These are phyloP conservation scores for Stromatinia cepivora DNA, from an alignment of 2,329 filamentous ascomycete species.

Conservation along the genomic window DNA sequence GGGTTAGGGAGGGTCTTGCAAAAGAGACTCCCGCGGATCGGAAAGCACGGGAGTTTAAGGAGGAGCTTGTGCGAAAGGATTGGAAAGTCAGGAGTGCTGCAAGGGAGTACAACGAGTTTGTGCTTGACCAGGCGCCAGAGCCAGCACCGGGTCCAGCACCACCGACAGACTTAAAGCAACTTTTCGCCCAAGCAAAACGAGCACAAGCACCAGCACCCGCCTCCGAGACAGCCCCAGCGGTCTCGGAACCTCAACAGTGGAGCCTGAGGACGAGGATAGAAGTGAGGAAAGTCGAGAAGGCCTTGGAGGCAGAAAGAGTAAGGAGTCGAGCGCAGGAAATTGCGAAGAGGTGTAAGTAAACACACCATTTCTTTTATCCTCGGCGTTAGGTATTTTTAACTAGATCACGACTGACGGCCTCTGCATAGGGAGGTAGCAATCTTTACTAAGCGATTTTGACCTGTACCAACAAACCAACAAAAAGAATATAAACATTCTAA, in stretches of 20 bases:
- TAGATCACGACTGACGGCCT: not conserved
- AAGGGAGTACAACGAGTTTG: not conserved
- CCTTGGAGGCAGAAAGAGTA: not conserved
- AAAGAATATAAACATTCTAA: not conserved
- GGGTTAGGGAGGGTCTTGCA: not conserved
- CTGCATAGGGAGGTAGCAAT: not conserved
- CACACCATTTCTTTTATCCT: not conserved
- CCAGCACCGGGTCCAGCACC: not conserved
- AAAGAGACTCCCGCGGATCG: not conserved
- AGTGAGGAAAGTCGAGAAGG: not conserved
- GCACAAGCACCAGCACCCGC: fast-evolving
- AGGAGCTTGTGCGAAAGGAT: not conserved
- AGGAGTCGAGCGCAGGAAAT: not conserved
- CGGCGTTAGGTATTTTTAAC: not conserved
- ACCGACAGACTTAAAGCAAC: not conserved
- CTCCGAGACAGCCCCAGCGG: not conserved
- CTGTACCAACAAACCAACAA: not conserved
- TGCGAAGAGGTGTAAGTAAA: not conserved
- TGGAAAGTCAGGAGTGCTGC: not conserved
- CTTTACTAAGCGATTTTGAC: too few relatives aligned
- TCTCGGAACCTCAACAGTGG: too few relatives aligned
- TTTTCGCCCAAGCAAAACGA: not conserved
- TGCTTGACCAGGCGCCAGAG: not conserved
- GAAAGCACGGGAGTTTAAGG: not conserved
- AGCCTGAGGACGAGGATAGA: not conserved